A percentile compares a stretch with the other conserved stretches of the same genome.
These are phyloP conservation scores for rapeseed (Brassica napus) DNA, from an alignment of 345 rosid genomes.

Conservation along the genomic window Da-Ae NC_063442.1:36379001-36379500, in stretches of 20 bases:
- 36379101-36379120: background rate
- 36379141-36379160: background rate
- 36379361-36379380: no score
- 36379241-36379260: background rate
- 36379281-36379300: background rate
- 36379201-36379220: background rate
- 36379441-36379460: no score
- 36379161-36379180: background rate
- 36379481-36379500: no score
- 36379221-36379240: background rate
- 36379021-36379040: background rate
- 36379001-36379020: no score
- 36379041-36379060: background rate
- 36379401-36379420: no score
- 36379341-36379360: no score
- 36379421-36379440: no score
- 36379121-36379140: background rate
- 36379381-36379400: no score
- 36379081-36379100: background rate
- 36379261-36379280: background rate
- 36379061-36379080: no score
- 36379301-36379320: background rate
- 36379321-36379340: background rate
- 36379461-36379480: no score
- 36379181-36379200: background rate